A percentile compares a stretch with the other conserved stretches of the same genome.
phyloP scores from a whole-genome alignment of 129 eudicot genomes.

The Heracleum sosnowskyi region DNA sequence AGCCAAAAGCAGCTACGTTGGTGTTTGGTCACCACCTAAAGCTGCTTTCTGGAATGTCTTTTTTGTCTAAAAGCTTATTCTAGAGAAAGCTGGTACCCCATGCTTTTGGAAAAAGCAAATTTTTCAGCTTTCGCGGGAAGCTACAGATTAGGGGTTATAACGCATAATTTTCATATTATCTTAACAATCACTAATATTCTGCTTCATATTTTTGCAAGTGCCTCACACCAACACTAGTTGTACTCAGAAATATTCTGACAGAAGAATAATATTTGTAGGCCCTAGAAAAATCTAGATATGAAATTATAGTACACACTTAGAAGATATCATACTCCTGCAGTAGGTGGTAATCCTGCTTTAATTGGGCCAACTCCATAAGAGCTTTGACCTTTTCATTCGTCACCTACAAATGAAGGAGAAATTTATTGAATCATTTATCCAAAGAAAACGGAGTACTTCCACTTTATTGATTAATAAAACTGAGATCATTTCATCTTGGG shows the following conservation, averaged over 20 bases:
- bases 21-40: too few relatives aligned
- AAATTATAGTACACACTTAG: background rate
- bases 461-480: background rate
- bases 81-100: background rate
- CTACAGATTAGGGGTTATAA: background rate
- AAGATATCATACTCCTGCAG: conserved; percentile 55
- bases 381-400: conserved; percentile 89
- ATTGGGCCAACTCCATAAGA: conserved; percentile 80
- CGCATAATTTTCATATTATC: background rate
- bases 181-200: background rate
- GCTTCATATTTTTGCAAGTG: background rate
- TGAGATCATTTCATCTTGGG: background rate
- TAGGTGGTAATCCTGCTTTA: conserved; percentile 56
- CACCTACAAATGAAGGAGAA: conserved; percentile 38
- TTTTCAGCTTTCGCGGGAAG: background rate
- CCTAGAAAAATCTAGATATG: background rate
- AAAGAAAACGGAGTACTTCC: background rate
- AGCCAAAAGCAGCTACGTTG: background rate
- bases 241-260: background rate
- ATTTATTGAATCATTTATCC: conserved; percentile 1
- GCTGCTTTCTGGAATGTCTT: too few relatives aligned
- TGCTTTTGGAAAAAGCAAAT: too few relatives aligned
- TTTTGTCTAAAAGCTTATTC: too few relatives aligned
- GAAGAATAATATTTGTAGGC: background rate
- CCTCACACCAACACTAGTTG: background rate